A percentile compares a stretch with the other conserved stretches of the same genome.
Conservation (phyloP, 179 eudicot genomes). For the Gypsophila paniculata region DNA sequence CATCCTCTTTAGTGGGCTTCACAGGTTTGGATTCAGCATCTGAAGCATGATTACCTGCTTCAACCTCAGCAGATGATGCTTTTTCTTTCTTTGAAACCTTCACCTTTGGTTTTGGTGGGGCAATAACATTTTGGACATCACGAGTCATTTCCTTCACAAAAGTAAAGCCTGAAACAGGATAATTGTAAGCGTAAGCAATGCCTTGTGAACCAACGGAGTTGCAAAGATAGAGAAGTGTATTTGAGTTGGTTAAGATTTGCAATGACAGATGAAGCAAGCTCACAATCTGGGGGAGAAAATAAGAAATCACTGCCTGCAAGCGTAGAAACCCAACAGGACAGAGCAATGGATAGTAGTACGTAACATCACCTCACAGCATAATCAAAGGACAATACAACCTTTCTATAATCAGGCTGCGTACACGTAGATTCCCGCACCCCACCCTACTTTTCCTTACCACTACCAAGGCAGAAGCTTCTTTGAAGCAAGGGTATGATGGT, state of each 20-base stretch:
- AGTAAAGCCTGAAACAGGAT: constrained; percentile 53
- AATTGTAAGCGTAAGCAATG: background rate
- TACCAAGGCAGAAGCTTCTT: background rate
- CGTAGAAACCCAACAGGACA: background rate
- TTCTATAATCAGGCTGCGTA: background rate
- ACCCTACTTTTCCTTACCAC: background rate
- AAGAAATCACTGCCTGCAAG: background rate
- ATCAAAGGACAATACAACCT: background rate
- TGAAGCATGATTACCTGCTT: constrained; percentile 23
- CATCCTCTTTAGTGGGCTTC: constrained; percentile 24
- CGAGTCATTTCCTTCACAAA: constrained; percentile 84
- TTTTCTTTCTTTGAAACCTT: constrained; percentile 37
- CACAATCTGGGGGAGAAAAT: background rate
- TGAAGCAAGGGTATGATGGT: background rate
- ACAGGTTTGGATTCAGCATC: constrained; percentile 29
- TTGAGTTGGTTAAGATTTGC: background rate
- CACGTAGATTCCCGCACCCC: background rate
- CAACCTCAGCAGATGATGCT: constrained; percentile 28
- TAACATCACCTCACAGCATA: background rate
- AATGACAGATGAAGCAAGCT: background rate
- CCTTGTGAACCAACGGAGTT: background rate
- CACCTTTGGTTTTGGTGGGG: constrained; percentile 42
- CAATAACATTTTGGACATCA: constrained; percentile 68
- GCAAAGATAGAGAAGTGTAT: background rate
- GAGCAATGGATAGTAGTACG: background rate